Evolutionary conservation across 2,329 filamentous ascomycete genomes (phyloP).

Genomic region (Ceratocystis colombiana): DNA sequence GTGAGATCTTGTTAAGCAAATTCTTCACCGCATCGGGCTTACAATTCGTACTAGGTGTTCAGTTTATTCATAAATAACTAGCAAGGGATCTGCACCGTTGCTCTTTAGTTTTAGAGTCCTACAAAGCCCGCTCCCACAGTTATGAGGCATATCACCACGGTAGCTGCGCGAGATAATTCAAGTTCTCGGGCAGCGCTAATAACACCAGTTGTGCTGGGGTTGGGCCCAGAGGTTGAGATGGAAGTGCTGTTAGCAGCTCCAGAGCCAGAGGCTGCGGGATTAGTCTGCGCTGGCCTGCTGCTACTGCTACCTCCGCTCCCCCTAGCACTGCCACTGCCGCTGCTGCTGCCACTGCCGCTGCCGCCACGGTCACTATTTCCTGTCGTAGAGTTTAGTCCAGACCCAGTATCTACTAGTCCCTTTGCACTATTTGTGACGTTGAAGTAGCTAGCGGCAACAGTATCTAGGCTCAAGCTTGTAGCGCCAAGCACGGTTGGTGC

Average conservation of each 20-base stretch:
- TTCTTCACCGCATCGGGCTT: not conserved
- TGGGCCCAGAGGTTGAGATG: slow-evolving; percentile 6
- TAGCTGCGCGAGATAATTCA: slow-evolving; percentile 21
- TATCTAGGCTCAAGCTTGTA: slow-evolving; percentile 30
- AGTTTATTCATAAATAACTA: not conserved
- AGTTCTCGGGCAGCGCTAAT: slow-evolving; percentile 19
- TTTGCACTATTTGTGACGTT: slow-evolving; percentile 34
- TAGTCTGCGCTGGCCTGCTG: not conserved
- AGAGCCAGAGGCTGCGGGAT: slow-evolving; percentile 1
- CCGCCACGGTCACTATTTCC: not conserved
- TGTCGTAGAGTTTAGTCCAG: slow-evolving; percentile 6
- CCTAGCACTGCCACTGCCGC: not conserved
- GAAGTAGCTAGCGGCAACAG: slow-evolving; percentile 35
- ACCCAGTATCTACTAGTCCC: not conserved
- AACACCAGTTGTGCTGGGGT: slow-evolving; percentile 1
- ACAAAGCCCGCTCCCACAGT: slow-evolving; percentile 25
- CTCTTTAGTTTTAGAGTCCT: slow-evolving; percentile 18
- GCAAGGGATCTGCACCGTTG: not conserved
- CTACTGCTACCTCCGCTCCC: not conserved
- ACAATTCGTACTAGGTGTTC: not conserved
- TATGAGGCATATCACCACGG: slow-evolving; percentile 22
- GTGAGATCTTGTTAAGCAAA: too few relatives aligned
- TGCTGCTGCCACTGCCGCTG: not conserved
- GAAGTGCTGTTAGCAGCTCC: slow-evolving; percentile 2
- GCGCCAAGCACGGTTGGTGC: slow-evolving; percentile 30